Conservation (phyloP, 148 eudicot species). For the Cornus controversa region DNA sequence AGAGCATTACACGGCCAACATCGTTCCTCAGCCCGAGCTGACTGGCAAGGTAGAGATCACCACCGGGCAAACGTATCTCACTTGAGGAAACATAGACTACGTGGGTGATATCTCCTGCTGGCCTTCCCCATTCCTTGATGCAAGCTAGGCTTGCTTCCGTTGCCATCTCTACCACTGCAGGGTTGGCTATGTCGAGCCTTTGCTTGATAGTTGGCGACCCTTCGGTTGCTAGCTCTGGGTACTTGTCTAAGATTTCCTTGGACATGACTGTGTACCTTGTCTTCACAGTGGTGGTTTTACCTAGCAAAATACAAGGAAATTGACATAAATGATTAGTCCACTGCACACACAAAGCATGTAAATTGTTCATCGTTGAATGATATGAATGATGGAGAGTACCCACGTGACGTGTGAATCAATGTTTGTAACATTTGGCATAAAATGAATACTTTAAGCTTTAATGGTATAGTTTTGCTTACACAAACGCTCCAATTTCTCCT, state of each 20-base stretch:
- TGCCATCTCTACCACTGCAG: slow-evolving; percentile 68
- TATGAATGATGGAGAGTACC: too few relatives aligned
- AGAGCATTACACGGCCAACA: slow-evolving; percentile 77
- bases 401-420: too few relatives aligned
- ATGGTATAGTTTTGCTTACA: slow-evolving; percentile 45
- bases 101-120: slow-evolving; percentile 62
- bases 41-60: slow-evolving; percentile 64
- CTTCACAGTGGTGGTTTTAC: slow-evolving; percentile 86
- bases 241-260: slow-evolving; percentile 49
- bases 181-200: slow-evolving; percentile 66
- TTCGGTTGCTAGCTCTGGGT: slow-evolving; percentile 69
- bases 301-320: slow-evolving; percentile 27
- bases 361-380: not conserved
- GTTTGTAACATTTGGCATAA: too few relatives aligned
- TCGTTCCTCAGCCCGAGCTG: slow-evolving; percentile 55
- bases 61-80: slow-evolving; percentile 72
- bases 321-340: not conserved
- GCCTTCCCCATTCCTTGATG: slow-evolving; percentile 70
- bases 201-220: slow-evolving; percentile 69
- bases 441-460: too few relatives aligned
- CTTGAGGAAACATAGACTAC: slow-evolving; percentile 73
- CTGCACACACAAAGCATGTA: not conserved
- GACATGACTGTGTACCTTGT: slow-evolving; percentile 77
- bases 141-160: slow-evolving; percentile 53
- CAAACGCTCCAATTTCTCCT: slow-evolving; percentile 78